Percentiles rank a stretch among this genome's conserved stretches.
Evolutionary conservation across 345 rosid genomes (phyloP).

Genomic region (Microcos paniculata): DNA sequence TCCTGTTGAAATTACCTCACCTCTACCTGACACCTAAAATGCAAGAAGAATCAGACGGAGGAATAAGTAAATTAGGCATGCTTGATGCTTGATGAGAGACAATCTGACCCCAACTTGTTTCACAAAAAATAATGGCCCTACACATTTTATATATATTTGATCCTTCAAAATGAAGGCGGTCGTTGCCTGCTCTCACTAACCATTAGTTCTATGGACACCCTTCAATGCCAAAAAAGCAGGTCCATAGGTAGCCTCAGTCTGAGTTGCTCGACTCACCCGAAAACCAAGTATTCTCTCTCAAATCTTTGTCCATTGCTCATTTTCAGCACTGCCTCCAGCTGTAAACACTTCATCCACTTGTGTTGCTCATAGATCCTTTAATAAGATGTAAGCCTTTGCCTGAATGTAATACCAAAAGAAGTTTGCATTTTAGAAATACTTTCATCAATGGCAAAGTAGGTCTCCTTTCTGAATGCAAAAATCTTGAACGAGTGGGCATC

Average conservation of each 20-base stretch:
- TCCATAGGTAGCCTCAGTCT: constrained; percentile 91
- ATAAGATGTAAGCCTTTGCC: constrained; percentile 68
- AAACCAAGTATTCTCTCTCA: constrained; percentile 68
- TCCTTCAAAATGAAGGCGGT: background rate
- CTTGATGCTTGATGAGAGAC: too few relatives aligned
- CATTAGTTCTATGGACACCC: constrained; percentile 37
- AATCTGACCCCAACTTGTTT: background rate
- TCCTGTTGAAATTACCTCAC: background rate
- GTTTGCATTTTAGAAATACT: background rate
- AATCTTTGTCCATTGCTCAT: constrained; percentile 76
- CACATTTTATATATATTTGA: background rate
- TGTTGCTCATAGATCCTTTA: constrained; percentile 82
- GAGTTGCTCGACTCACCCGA: constrained; percentile 63
- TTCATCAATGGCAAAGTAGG: background rate
- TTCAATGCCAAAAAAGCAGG: constrained; percentile 82
- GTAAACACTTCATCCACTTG: constrained; percentile 76
- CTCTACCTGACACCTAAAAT: background rate
- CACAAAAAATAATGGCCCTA: background rate
- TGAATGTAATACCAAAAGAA: too few relatives aligned
- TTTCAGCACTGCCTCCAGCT: constrained; percentile 86
- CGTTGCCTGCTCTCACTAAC: background rate
- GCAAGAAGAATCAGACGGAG: background rate
- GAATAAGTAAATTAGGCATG: background rate
- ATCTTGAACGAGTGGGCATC: background rate
- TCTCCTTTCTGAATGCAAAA: background rate